A percentile compares a stretch with the other conserved stretches of the same genome.
These are phyloP conservation scores for Fusarium tanahbumbuense DNA, from an alignment of 2,329 filamentous ascomycete genomes.

Conservation along the genomic window DNA sequence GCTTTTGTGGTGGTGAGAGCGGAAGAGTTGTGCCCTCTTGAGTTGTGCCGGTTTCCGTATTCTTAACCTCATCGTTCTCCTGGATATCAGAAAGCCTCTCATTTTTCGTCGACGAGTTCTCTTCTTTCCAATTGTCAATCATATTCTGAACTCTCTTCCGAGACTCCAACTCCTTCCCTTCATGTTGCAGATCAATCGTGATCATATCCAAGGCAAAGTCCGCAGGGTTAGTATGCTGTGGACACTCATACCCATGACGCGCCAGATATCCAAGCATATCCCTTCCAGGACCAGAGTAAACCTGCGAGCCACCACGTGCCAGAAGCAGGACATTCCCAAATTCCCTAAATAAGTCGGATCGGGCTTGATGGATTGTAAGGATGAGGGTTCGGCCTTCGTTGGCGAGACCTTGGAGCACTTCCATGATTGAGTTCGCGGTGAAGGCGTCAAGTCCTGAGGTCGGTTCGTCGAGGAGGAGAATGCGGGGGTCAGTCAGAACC, in stretches of 20 bases:
- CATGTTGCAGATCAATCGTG: slow-evolving; percentile 78
- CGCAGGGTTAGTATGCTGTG: slow-evolving; percentile 77
- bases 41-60: background rate
- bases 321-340: slow-evolving; percentile 79
- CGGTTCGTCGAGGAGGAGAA: slow-evolving; percentile 80
- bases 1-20: slow-evolving; percentile 44
- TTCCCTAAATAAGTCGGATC: slow-evolving; percentile 76
- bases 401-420: slow-evolving; percentile 76
- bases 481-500: slow-evolving; percentile 78
- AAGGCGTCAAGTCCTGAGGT: slow-evolving; percentile 82
- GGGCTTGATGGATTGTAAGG: slow-evolving; percentile 82
- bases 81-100: slow-evolving; percentile 45
- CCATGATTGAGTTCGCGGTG: slow-evolving; percentile 80
- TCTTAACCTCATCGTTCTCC: slow-evolving; percentile 46
- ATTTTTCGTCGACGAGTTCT: slow-evolving; percentile 12
- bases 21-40: background rate
- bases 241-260: slow-evolving; percentile 71
- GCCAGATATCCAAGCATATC: slow-evolving; percentile 75
- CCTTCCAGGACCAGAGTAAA: slow-evolving; percentile 72
- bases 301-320: slow-evolving; percentile 74
- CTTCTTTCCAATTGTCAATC: slow-evolving; percentile 67
- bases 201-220: slow-evolving; percentile 83
- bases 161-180: slow-evolving; percentile 69
- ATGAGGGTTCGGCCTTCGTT: slow-evolving; percentile 79
- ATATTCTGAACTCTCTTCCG: slow-evolving; percentile 70